Percentiles rank a stretch among this genome's conserved stretches.
These are phyloP conservation scores for Carex arenaria DNA, from an alignment of 202 grass and related monocot genomes.

Conservation along the genomic window DNA sequence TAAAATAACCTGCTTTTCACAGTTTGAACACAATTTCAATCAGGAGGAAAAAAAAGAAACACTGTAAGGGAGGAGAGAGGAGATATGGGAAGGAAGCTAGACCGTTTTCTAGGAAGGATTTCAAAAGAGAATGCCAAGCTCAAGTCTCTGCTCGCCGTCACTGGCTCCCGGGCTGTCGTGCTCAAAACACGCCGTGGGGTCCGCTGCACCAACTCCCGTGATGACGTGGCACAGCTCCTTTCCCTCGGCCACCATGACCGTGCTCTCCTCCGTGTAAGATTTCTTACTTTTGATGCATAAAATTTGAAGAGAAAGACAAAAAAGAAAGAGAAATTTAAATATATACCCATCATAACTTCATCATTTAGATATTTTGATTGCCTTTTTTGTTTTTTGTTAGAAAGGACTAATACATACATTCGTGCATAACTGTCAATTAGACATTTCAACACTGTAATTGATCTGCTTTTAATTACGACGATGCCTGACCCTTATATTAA, in stretches of 20 bases:
- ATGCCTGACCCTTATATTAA: neutral
- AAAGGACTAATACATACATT: neutral
- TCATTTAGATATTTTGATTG: too few relatives aligned
- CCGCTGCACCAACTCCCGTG: slow-evolving; percentile 52
- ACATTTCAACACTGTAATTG: neutral
- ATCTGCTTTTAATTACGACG: neutral
- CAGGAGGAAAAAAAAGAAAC: neutral
- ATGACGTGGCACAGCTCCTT: slow-evolving; percentile 79
- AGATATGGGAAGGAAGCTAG: slow-evolving; percentile 86
- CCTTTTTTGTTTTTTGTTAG: neutral
- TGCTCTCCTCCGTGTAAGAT: slow-evolving; percentile 59
- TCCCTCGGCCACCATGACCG: slow-evolving; percentile 56
- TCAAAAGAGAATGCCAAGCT: slow-evolving; percentile 67
- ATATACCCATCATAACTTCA: too few relatives aligned
- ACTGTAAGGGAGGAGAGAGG: neutral
- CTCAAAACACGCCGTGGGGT: slow-evolving; percentile 54
- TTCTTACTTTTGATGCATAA: neutral
- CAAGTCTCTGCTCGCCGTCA: slow-evolving; percentile 37
- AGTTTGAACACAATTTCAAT: slow-evolving; percentile 7
- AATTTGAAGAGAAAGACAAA: too few relatives aligned
- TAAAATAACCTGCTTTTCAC: neutral
- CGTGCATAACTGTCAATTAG: neutral
- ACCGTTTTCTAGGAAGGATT: slow-evolving; percentile 59
- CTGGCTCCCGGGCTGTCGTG: slow-evolving; percentile 43
- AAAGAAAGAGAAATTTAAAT: too few relatives aligned